Evolutionary conservation across 106 monocot genomes (phyloP).

Genomic region (Platanthera guangdongensis): DNA sequence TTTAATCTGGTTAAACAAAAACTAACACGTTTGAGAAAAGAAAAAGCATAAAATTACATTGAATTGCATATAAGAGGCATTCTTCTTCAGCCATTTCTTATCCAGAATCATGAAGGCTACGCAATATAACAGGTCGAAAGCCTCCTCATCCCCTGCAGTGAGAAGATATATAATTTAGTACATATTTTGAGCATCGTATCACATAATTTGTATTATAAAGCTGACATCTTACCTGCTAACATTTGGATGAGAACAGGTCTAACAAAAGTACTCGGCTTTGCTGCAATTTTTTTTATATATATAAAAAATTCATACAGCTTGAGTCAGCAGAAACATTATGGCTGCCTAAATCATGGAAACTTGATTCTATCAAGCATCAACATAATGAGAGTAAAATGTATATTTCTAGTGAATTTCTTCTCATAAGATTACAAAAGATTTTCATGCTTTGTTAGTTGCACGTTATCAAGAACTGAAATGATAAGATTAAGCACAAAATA

Average conservation of each 20-base stretch:
- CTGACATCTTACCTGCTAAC: conserved; percentile 49
- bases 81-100: conserved; percentile 65
- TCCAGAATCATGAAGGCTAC: conserved; percentile 70
- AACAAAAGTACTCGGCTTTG: conserved; percentile 68
- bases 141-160: conserved; percentile 52
- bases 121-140: conserved; percentile 65
- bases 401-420: too few species aligned
- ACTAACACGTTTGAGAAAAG: not conserved
- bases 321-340: not conserved
- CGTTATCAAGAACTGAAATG: too few species aligned
- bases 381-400: too few species aligned
- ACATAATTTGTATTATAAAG: not conserved
- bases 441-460: not conserved
- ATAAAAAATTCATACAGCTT: not conserved
- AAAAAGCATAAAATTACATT: conserved; percentile 26
- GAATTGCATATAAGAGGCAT: conserved; percentile 75
- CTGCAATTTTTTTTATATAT: conserved; percentile 21
- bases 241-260: conserved; percentile 80
- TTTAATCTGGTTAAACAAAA: too few species aligned
- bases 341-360: too few species aligned
- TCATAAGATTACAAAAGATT: too few species aligned
- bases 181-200: not conserved
- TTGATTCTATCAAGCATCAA: too few species aligned
- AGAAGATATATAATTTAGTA: not conserved
- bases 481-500: too few species aligned